Percentiles rank a stretch among this genome's conserved stretches.
Evolutionary conservation across 192 early-diverging fungal genomes (phyloP).

Genomic region (Lunasporangiospora selenospora): DNA sequence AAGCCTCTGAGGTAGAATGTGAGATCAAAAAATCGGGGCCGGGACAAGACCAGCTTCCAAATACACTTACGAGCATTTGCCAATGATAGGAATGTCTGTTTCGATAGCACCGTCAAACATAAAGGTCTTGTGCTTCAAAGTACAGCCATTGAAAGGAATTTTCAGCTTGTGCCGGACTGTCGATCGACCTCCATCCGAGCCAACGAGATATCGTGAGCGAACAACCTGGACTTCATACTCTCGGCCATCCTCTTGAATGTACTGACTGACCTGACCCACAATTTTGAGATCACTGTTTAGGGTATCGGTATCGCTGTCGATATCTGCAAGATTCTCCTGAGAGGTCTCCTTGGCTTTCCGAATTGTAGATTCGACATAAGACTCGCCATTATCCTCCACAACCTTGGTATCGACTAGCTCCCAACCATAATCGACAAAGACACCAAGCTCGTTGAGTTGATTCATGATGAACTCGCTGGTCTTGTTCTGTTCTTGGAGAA

Average conservation of each 20-base stretch:
- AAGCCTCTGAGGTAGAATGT: too few relatives aligned
- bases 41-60: too few relatives aligned
- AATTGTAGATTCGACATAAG: conserved; percentile 29
- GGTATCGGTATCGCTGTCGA: neutral
- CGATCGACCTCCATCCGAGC: conserved; percentile 34
- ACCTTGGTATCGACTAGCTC: conserved; percentile 34
- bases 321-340: conserved; percentile 3
- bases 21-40: too few relatives aligned
- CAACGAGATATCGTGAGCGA: conserved; percentile 35
- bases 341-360: conserved; percentile 14
- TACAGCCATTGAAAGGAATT: conserved; percentile 29
- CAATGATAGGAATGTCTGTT: too few relatives aligned
- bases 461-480: conserved; percentile 20
- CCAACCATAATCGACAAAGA: conserved; percentile 33
- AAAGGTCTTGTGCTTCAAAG: neutral
- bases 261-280: conserved; percentile 7
- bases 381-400: conserved; percentile 1
- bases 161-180: conserved; percentile 36
- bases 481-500: conserved; percentile 17
- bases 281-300: neutral
- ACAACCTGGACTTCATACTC: conserved; percentile 23
- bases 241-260: conserved; percentile 9
- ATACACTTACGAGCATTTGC: too few relatives aligned
- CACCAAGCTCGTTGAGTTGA: conserved; percentile 20
- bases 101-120: conserved; percentile 23